Evolutionary conservation across 331 rosid genomes (phyloP).

Genomic region (Phaseolus coccineus): DNA sequence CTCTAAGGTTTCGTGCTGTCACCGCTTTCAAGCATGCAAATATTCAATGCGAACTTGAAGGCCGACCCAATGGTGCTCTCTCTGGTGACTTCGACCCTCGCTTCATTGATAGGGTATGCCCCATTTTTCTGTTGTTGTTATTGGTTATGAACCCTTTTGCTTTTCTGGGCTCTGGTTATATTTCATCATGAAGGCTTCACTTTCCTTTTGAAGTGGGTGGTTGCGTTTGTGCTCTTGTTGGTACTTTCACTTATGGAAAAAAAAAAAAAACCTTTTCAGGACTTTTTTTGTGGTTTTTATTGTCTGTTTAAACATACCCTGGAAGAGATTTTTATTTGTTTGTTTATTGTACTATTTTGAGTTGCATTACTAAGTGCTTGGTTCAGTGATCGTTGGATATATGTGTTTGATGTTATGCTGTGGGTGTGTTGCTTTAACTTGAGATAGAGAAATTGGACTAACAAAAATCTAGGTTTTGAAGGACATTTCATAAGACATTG

Average conservation of each 20-base stretch:
- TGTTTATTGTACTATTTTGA: neutral
- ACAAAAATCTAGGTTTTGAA: neutral
- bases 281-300: neutral
- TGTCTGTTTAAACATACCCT: neutral
- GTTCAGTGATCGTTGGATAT: neutral
- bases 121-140: neutral
- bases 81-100: conserved; percentile 80
- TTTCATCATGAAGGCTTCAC: conserved; percentile 15
- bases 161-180: conserved; percentile 28
- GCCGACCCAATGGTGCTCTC: conserved; percentile 72
- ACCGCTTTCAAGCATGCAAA: conserved; percentile 48
- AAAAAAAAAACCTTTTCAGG: neutral
- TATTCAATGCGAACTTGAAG: conserved; percentile 77
- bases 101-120: conserved; percentile 75
- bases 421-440: neutral
- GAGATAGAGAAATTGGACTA: neutral
- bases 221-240: conserved; percentile 25
- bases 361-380: neutral
- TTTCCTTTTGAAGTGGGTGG: neutral
- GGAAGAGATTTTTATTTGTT: neutral
- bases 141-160: neutral
- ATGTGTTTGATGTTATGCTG: neutral
- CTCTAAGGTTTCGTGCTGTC: conserved; percentile 46
- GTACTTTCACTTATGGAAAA: neutral
- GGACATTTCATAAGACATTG: conserved; percentile 2